Percentiles rank a stretch among this genome's conserved stretches.
Evolutionary conservation across 2,329 filamentous ascomycete species (phyloP).

Genomic region (Ceratocystis colombiana): DNA sequence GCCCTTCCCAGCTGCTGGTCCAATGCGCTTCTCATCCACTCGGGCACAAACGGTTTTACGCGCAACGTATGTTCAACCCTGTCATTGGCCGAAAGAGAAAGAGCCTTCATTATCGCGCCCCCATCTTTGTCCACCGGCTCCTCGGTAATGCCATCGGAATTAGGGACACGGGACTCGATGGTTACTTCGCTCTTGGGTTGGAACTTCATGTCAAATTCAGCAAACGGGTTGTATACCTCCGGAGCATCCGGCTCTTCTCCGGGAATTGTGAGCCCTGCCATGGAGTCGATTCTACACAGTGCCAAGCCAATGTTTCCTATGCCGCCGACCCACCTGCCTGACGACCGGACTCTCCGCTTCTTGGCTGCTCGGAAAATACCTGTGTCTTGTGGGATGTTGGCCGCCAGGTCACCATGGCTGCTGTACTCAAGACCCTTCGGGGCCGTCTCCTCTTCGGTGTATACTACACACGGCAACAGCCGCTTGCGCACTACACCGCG

Average conservation of each 20-base stretch:
- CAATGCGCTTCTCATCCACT: slow-evolving; percentile 52
- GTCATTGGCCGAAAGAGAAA: slow-evolving; percentile 25
- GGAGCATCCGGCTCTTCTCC: slow-evolving; percentile 49
- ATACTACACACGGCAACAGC: slow-evolving; percentile 69
- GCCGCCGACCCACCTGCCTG: slow-evolving; percentile 69
- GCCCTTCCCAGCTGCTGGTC: slow-evolving; percentile 26
- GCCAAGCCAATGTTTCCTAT: slow-evolving; percentile 80
- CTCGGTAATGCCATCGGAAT: not conserved
- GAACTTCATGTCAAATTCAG: slow-evolving; percentile 51
- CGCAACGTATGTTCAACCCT: slow-evolving; percentile 35
- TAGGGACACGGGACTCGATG: not conserved
- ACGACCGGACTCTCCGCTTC: slow-evolving; percentile 46
- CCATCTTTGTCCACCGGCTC: not conserved
- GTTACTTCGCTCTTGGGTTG: not conserved
- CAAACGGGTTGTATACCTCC: slow-evolving; percentile 50
- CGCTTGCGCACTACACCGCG: slow-evolving; percentile 88
- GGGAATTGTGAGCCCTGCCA: slow-evolving; percentile 69
- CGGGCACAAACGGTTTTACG: slow-evolving; percentile 72
- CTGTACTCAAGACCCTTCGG: slow-evolving; percentile 41
- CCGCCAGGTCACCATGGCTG: slow-evolving; percentile 31
- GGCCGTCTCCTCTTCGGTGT: slow-evolving; percentile 36
- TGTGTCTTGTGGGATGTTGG: slow-evolving; percentile 37
- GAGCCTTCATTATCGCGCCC: slow-evolving; percentile 24
- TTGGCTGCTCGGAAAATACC: slow-evolving; percentile 42
- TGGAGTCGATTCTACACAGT: slow-evolving; percentile 76